These are phyloP conservation scores for Auxenochlorella pyrenoidosa DNA, from an alignment of 139 green algal genomes.

Conservation along the genomic window DNA sequence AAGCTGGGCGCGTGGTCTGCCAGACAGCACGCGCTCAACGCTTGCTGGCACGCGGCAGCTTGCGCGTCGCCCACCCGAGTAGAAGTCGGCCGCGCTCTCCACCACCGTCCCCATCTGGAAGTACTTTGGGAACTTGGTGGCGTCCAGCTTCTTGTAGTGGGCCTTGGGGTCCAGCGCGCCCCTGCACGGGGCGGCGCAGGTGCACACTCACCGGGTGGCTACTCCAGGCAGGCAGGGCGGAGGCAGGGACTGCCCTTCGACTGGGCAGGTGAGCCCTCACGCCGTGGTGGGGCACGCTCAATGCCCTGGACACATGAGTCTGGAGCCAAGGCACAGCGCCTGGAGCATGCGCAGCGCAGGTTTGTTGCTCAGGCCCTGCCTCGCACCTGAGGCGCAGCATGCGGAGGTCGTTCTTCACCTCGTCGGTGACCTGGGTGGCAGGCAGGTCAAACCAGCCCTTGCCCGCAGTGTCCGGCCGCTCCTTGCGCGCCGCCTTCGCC, in stretches of 20 bases:
- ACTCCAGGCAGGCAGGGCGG: too few species aligned
- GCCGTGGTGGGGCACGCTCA: too few species aligned
- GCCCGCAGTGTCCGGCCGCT: slow-evolving; percentile 28
- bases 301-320: too few species aligned
- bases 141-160: slow-evolving; percentile 89
- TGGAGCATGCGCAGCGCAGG: too few species aligned
- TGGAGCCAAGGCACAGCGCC: too few species aligned
- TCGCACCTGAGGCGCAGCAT: slow-evolving; percentile 43
- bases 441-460: slow-evolving; percentile 51
- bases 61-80: slow-evolving; percentile 35
- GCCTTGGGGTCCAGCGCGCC: slow-evolving; percentile 76
- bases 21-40: not conserved
- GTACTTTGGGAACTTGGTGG: slow-evolving; percentile 66
- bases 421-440: slow-evolving; percentile 45
- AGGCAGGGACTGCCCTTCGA: too few species aligned
- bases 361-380: too few species aligned
- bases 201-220: too few species aligned
- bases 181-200: slow-evolving; percentile 1
- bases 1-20: too few species aligned
- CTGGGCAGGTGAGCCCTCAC: too few species aligned
- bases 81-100: slow-evolving; percentile 57
- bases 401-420: slow-evolving; percentile 54
- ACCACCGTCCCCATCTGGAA: slow-evolving; percentile 72
- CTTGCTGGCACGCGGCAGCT: too few species aligned
- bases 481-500: not conserved